Conservation (phyloP, 495 filamentous ascomycete species). For the Evernia prunastri region DNA sequence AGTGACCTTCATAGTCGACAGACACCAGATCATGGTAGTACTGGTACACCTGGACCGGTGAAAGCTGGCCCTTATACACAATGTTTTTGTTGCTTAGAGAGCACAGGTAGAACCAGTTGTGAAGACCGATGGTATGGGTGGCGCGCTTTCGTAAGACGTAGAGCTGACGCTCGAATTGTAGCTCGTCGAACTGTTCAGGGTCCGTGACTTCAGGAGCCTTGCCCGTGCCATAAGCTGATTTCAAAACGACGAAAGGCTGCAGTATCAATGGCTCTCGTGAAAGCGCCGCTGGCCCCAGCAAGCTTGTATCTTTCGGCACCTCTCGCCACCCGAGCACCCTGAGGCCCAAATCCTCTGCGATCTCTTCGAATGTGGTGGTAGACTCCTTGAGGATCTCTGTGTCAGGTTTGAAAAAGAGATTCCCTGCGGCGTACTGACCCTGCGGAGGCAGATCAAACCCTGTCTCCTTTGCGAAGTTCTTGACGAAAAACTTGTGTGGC, state of each 20-base stretch:
- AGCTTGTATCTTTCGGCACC: slow-evolving; percentile 84
- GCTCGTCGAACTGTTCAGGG: slow-evolving; percentile 72
- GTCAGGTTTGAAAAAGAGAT: slow-evolving; percentile 98
- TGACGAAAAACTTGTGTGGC: slow-evolving; percentile 97
- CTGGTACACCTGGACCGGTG: slow-evolving; percentile 95
- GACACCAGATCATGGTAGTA: slow-evolving; percentile 98
- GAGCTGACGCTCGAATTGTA: slow-evolving; percentile 84
- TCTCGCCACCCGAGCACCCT: slow-evolving; percentile 95
- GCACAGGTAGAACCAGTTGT: slow-evolving; percentile 99
- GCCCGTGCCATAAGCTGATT: slow-evolving; percentile 78
- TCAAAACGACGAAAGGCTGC: slow-evolving; percentile 91
- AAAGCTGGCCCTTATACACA: slow-evolving; percentile 97
- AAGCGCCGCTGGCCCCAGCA: slow-evolving; percentile 87
- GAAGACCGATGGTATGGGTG: slow-evolving; percentile 87
- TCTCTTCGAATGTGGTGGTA: slow-evolving; percentile 81
- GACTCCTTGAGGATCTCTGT: slow-evolving; percentile 81
- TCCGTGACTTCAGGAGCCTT: slow-evolving; percentile 75
- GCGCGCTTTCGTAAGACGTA: slow-evolving; percentile 92
- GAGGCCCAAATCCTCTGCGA: slow-evolving; percentile 79
- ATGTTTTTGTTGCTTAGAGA: slow-evolving; percentile 98
- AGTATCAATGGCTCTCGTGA: slow-evolving; percentile 92
- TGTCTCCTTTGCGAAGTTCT: slow-evolving; percentile 90
- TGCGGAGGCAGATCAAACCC: slow-evolving; percentile 76
- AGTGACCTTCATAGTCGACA: slow-evolving; percentile 96
- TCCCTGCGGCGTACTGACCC: slow-evolving; percentile 95